Base-by-base conservation (phyloP, 106 monocot genomes). In the Dendrobium chrysotoxum region DNA sequence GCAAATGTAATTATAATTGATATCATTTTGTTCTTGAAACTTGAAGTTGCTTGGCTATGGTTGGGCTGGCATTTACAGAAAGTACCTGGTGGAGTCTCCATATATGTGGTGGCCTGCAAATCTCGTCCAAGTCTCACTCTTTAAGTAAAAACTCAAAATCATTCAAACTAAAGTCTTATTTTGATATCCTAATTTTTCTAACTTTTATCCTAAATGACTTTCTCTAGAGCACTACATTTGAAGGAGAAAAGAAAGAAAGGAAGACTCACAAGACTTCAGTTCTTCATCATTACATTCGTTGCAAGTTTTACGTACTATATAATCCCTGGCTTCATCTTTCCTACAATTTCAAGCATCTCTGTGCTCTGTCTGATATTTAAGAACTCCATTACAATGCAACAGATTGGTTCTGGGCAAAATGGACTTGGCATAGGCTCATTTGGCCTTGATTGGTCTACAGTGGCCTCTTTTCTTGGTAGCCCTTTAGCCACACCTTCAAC, bases 61-160 rank as follows among this genome's bases (percentile, higher is more conserved):
- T 21, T 88, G 77, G 80, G 88, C 91, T 39, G 91, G 91, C 12
- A 40, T 91, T 17, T 86, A 86, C 78, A 84, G 84, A 41, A 88
- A 76, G 45, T 86, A 71, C 77, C 76, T 91, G 0, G 91, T 91
- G 45, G 86, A 91, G 7, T 85, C 88, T n/a, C 85, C 91, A 2
- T 84, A 88, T 72, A 91, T 91, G 88, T 91, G 91, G 91, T 91
- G 91, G 91, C 91, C 91, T 0, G 10, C 67, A 53, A 91, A 77
- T 67, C 83, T 91, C 15, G 88, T 91, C 7, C 88, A 91, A 58
- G 90, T 91, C 40, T 91, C 90, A 16, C 86, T 88, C 35, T 91
- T 86, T 80, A 82, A 84, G 91, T 84, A 42, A 45, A 3, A 35
- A 35, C 35, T 1, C n/a, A 0, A 65, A 5, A 6, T 65, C 18